Evolutionary conservation across 257 asterid genomes (phyloP).

Genomic region (Linaria vulgaris): DNA sequence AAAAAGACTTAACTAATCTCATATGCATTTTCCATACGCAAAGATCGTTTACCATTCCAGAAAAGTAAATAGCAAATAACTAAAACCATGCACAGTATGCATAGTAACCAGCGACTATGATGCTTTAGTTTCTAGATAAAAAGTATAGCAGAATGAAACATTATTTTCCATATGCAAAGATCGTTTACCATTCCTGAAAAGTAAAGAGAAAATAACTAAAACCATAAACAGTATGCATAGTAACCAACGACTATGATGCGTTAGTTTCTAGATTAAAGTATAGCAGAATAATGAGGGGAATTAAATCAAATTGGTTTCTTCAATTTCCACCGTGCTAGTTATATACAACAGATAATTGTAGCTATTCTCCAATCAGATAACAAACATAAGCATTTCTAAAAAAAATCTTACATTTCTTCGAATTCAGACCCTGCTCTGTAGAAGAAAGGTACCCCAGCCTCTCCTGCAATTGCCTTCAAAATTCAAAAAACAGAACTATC

Average conservation of each 20-base stretch:
- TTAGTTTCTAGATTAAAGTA: conserved; percentile 2
- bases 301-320: conserved; percentile 3
- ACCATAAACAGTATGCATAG: no score
- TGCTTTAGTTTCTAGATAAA: conserved; percentile 2
- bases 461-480: conserved; percentile 97
- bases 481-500: conserved; percentile 27
- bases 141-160: background rate
- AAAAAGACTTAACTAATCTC: background rate
- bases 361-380: background rate
- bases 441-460: conserved; percentile 98
- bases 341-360: background rate
- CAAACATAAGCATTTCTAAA: conserved; percentile 14
- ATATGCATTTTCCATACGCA: background rate
- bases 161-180: background rate
- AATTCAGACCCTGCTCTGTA: conserved; percentile 96
- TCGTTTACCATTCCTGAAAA: no score
- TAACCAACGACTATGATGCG: background rate
- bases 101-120: background rate
- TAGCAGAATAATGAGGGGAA: background rate
- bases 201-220: no score
- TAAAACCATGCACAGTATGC: no score
- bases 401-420: conserved; percentile 86
- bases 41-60: no score
- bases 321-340: background rate
- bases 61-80: no score